Evolutionary conservation across 2,329 filamentous ascomycete genomes (phyloP), one percentile per base, ranked within the genome.

Genomic region (Hansfordia pulvinata): DNA sequence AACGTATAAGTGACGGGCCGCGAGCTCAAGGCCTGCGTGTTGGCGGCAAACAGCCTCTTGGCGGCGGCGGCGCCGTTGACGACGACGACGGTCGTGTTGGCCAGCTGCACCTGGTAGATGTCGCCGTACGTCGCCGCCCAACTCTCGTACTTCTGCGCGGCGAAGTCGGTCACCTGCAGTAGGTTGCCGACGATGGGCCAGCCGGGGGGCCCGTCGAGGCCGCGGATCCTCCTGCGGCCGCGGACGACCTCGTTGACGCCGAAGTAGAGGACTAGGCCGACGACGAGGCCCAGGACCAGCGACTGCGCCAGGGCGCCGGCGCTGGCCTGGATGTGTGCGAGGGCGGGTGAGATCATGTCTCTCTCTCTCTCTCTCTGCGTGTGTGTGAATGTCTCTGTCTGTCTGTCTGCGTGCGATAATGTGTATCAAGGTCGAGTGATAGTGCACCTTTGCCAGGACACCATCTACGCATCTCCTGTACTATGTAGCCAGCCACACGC

Each of bases 1-100:
- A 72, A 69, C 2, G 64, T 69, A 43, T 71, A 70, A 27, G 70
- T 65, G 33, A 68, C 62, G 0, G 67, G 67, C 11, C 67, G 47
- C 0, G 64, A 70, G 30, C 58, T 65, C 26, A 69, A 42, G 0
- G 66, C 63, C 34, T 69, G 62, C 1, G 60, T 54, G 38, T 69
- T 62, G 8, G 62, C 53, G 3, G 58, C 57, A 32, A 71, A 68
- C 6, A 72, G 47, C 8, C 51, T 45, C 30, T 56, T 61, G 1
- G 65, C 64, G 3, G 63, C 47, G 2, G 56, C 56, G 2, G 64
- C 62, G 5, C 60, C 62, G 38, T 71, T 71, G 23, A 72, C 57
- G 8, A 72, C 57, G 3, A 72, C 54, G 10, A 70, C 50, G 1
- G 65, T 64, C 10, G 69, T 53, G 24, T 72, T 71, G 1, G 68